Evolutionary conservation across 129 eudicot species (phyloP).

Genomic region (Lonicera japonica): DNA sequence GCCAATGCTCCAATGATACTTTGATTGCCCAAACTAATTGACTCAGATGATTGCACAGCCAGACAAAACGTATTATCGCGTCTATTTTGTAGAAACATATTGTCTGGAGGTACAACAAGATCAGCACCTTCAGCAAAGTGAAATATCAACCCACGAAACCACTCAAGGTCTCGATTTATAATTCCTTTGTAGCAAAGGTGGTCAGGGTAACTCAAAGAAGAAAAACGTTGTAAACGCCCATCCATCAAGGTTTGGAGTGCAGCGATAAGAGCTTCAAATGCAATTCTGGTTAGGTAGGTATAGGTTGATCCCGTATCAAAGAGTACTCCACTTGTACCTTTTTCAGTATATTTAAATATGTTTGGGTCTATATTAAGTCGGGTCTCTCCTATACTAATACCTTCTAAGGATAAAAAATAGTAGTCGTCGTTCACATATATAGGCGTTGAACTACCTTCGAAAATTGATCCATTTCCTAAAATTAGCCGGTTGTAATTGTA

Average conservation of each 20-base stretch:
- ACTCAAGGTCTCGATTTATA: constrained; percentile 5
- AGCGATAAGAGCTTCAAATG: not conserved
- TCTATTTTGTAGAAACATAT: not conserved
- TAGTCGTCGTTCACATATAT: not conserved
- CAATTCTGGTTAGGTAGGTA: not conserved
- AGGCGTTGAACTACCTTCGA: not conserved
- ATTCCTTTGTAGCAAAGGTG: constrained; percentile 7
- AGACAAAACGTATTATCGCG: not conserved
- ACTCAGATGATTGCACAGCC: not conserved
- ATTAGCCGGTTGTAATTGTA: constrained; percentile 12
- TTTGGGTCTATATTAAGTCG: not conserved
- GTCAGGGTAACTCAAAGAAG: not conserved
- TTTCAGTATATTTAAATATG: not conserved
- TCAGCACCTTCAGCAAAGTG: constrained; percentile 19
- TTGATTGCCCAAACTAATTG: not conserved
- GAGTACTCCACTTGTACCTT: not conserved
- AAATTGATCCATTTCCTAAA: constrained; percentile 2
- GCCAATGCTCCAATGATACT: constrained; percentile 13
- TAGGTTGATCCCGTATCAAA: not conserved
- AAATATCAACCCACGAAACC: constrained; percentile 16
- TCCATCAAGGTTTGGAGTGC: not conserved
- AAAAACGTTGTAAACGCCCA: not conserved
- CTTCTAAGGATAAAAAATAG: not conserved
- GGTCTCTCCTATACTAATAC: not conserved
- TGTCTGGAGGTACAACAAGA: not conserved